These are phyloP conservation scores for Starmerella vitae DNA, from an alignment of 805 yeast species.

Conservation along the genomic window DNA sequence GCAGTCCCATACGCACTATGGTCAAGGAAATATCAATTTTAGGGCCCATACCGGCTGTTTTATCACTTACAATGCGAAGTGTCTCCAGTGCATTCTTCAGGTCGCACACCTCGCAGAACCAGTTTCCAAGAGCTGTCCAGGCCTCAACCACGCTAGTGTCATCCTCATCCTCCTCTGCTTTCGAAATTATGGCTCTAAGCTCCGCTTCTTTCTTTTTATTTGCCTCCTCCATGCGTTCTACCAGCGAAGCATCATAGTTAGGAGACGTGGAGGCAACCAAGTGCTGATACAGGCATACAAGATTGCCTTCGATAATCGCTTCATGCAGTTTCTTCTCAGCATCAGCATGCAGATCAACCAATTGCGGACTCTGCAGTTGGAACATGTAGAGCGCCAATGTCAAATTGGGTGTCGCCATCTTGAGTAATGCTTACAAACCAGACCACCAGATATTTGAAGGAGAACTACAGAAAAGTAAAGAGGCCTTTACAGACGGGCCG, in stretches of 20 bases:
- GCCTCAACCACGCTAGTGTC: conserved; percentile 68
- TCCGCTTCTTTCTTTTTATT: conserved; percentile 45
- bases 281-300: conserved; percentile 75
- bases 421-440: neutral
- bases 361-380: conserved; percentile 35
- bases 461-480: too few relatives aligned
- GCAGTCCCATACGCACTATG: conserved; percentile 76
- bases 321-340: conserved; percentile 37
- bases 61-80: conserved; percentile 56
- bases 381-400: conserved; percentile 70
- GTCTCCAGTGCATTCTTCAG: conserved; percentile 52
- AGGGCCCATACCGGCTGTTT: conserved; percentile 75
- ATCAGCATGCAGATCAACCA: conserved; percentile 32
- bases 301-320: conserved; percentile 43
- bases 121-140: conserved; percentile 73
- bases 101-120: conserved; percentile 76
- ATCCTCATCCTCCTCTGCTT: conserved; percentile 69
- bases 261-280: conserved; percentile 35
- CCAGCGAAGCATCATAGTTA: conserved; percentile 49
- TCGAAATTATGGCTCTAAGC: conserved; percentile 35
- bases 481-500: too few relatives aligned
- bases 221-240: conserved; percentile 35
- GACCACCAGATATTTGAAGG: too few relatives aligned
- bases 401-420: conserved; percentile 46
- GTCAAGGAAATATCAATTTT: conserved; percentile 80